Evolutionary conservation across 1,284 basidiomycete species (phyloP).

Genomic region (Cystobasidium pallidum): DNA sequence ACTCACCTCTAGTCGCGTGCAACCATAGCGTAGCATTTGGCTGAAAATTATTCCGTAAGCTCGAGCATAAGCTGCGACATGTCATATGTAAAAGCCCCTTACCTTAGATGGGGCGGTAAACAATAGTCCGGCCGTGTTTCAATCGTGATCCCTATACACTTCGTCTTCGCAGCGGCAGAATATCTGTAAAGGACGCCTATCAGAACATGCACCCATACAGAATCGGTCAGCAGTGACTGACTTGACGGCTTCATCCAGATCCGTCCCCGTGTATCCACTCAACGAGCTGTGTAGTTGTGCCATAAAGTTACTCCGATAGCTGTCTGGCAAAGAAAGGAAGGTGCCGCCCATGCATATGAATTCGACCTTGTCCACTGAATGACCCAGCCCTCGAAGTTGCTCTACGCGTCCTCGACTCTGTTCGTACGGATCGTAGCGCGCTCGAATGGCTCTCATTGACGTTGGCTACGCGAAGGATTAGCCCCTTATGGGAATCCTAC

Average conservation of each 20-base stretch:
- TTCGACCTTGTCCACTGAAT: conserved; percentile 90
- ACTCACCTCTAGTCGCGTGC: conserved; percentile 80
- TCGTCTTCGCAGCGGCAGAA: conserved; percentile 95
- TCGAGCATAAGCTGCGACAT: no score
- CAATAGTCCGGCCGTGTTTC: conserved; percentile 99
- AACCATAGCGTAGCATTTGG: conserved; percentile 98
- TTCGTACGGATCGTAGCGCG: conserved; percentile 98
- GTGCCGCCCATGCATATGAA: conserved; percentile 83
- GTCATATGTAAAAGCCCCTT: conserved; percentile 48
- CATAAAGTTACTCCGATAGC: conserved; percentile 89
- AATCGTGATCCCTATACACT: conserved; percentile 98
- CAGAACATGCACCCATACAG: background rate
- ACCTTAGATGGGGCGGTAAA: conserved; percentile 90
- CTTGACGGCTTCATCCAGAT: conserved; percentile 93
- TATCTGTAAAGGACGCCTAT: conserved; percentile 63
- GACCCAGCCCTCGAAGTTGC: conserved; percentile 90
- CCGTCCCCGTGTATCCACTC: conserved; percentile 87
- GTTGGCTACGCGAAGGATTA: conserved; percentile 73
- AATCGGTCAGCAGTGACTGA: conserved; percentile 59
- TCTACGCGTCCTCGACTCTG: conserved; percentile 94
- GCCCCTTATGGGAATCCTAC: no score
- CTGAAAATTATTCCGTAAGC: conserved; percentile 58
- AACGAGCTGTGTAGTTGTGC: conserved; percentile 97
- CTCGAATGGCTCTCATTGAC: conserved; percentile 97
- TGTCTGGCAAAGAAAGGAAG: conserved; percentile 98